Conservation (phyloP, 805 yeast genomes). For the Myxozyma sirexii region DNA sequence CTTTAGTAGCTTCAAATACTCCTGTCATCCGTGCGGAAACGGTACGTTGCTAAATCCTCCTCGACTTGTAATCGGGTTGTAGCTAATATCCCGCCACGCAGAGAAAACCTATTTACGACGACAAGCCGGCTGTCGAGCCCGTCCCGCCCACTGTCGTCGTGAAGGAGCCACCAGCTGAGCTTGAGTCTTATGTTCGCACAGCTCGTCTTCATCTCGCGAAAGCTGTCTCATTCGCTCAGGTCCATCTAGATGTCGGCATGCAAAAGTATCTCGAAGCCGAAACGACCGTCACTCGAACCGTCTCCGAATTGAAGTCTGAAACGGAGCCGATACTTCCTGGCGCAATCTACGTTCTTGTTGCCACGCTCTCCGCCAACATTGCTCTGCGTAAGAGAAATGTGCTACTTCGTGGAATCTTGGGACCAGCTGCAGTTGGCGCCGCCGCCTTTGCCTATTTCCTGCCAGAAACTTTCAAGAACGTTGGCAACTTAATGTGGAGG, state of each 20-base stretch:
- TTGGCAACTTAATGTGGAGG: slow-evolving; percentile 58
- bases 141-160: slow-evolving; percentile 24
- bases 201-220: slow-evolving; percentile 41
- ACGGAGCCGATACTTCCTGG: slow-evolving; percentile 75
- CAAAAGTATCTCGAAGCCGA: slow-evolving; percentile 60
- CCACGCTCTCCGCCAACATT: slow-evolving; percentile 71
- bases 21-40: slow-evolving; percentile 14
- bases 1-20: neutral
- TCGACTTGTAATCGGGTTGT: too few relatives aligned
- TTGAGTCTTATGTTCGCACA: slow-evolving; percentile 18
- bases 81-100: too few relatives aligned
- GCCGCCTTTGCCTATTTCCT: slow-evolving; percentile 68
- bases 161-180: slow-evolving; percentile 27
- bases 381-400: slow-evolving; percentile 68
- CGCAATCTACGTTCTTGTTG: slow-evolving; percentile 66
- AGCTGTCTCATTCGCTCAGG: slow-evolving; percentile 24
- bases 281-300: slow-evolving; percentile 61
- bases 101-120: slow-evolving; percentile 45
- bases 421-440: slow-evolving; percentile 64
- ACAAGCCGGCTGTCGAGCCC: slow-evolving; percentile 13
- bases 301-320: slow-evolving; percentile 63
- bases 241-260: slow-evolving; percentile 51
- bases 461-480: slow-evolving; percentile 71
- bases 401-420: slow-evolving; percentile 51
- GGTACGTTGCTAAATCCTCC: slow-evolving; percentile 9